A percentile compares a stretch with the other conserved stretches of the same genome.
phyloP scores from a whole-genome alignment of 345 rosid species.

The Acer campestre region DNA sequence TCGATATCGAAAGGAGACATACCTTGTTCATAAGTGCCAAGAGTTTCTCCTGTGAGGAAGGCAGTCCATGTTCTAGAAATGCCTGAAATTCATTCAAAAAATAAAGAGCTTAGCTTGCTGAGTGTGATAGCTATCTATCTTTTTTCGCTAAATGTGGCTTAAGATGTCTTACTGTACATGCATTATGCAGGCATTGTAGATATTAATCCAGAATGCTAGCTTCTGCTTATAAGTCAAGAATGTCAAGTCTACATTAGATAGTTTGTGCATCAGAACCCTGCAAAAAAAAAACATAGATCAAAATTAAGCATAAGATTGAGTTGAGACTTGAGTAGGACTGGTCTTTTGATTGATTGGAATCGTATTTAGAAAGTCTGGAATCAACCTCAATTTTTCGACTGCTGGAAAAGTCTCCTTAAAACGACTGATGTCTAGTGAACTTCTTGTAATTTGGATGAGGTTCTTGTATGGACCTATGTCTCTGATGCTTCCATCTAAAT shows the following conservation, averaged over 20 bases:
- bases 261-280: slow-evolving; percentile 66
- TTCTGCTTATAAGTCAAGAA: slow-evolving; percentile 88
- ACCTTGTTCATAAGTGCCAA: slow-evolving; percentile 88
- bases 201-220: slow-evolving; percentile 91
- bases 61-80: slow-evolving; percentile 85
- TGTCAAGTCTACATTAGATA: slow-evolving; percentile 66
- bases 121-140: not conserved
- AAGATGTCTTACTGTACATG: slow-evolving; percentile 69
- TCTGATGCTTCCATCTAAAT: slow-evolving; percentile 49
- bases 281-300: slow-evolving; percentile 20
- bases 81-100: slow-evolving; percentile 51
- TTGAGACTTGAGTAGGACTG: not conserved
- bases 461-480: slow-evolving; percentile 83
- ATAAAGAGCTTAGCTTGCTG: slow-evolving; percentile 1
- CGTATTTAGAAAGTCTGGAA: not conserved
- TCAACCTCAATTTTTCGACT: slow-evolving; percentile 60
- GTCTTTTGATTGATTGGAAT: not conserved
- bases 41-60: slow-evolving; percentile 76
- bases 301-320: not conserved
- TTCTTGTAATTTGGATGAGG: slow-evolving; percentile 69
- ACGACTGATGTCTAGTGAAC: slow-evolving; percentile 49
- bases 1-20: not conserved
- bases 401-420: slow-evolving; percentile 42
- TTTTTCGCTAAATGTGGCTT: slow-evolving; percentile 19
- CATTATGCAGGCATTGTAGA: slow-evolving; percentile 91